Evolutionary conservation across 306 rosid species (phyloP).

Genomic region (Casuarina cunninghamiana): DNA sequence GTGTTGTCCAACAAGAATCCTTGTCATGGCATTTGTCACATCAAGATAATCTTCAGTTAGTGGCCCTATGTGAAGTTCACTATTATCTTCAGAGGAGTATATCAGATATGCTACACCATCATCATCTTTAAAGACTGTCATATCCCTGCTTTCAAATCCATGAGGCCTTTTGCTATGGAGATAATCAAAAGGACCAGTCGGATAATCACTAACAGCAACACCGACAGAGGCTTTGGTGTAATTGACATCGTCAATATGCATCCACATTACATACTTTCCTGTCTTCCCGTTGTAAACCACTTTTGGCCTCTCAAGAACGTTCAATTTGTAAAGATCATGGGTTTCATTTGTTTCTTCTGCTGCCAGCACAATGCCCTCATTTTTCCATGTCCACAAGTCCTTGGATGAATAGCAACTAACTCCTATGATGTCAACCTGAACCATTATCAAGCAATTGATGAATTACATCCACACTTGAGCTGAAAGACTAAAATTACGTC

Average conservation of each 20-base stretch:
- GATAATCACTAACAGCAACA: conserved; percentile 71
- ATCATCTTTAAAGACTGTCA: conserved; percentile 92
- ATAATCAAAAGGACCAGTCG: conserved; percentile 86
- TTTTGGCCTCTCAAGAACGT: conserved; percentile 96
- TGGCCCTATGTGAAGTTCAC: conserved; percentile 94
- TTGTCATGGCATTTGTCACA: conserved; percentile 52
- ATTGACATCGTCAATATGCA: conserved; percentile 93
- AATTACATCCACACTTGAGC: not conserved
- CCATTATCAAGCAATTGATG: not conserved
- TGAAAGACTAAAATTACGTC: not conserved
- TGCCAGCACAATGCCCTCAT: conserved; percentile 84
- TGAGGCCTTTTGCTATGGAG: conserved; percentile 89
- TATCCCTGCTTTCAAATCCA: conserved; percentile 91
- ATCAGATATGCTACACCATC: conserved; percentile 81
- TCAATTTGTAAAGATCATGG: conserved; percentile 86
- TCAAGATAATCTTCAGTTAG: conserved; percentile 78
- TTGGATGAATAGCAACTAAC: conserved; percentile 97
- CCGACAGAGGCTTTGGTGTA: conserved; percentile 94
- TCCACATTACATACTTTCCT: conserved; percentile 94
- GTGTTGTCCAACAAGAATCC: conserved; percentile 84
- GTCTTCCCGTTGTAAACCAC: conserved; percentile 85
- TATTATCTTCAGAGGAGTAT: conserved; percentile 93
- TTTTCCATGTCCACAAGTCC: conserved; percentile 96
- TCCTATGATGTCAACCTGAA: conserved; percentile 93
- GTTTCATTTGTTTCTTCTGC: conserved; percentile 83